These are phyloP conservation scores for Saccharomycopsis vini DNA, from an alignment of 805 yeast genomes.

Conservation along the genomic window DNA sequence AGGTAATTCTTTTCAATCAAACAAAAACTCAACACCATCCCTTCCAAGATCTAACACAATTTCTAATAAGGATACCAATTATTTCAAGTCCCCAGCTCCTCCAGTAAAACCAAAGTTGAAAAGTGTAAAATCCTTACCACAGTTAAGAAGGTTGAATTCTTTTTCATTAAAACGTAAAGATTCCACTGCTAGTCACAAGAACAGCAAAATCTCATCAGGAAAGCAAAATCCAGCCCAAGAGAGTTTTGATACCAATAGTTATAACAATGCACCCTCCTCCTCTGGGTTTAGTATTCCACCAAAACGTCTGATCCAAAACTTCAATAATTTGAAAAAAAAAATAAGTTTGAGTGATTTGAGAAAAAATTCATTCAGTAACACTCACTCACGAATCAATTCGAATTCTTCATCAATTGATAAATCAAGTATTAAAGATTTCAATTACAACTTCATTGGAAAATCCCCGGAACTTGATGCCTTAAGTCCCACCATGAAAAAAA, in stretches of 20 bases:
- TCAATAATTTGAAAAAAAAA: neutral
- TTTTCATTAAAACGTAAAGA: constrained; percentile 5
- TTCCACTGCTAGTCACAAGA: neutral
- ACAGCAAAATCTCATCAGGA: no score
- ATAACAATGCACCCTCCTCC: neutral
- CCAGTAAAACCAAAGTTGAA: constrained; percentile 13
- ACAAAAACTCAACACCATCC: neutral
- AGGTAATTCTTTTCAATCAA: neutral
- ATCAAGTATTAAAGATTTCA: neutral
- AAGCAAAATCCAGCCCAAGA: no score
- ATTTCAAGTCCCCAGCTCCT: neutral
- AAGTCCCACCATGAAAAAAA: neutral
- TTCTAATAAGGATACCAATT: neutral
- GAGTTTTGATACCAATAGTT: neutral
- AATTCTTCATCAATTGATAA: constrained; percentile 1
- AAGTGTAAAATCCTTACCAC: constrained; percentile 18
- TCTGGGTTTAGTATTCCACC: no score
- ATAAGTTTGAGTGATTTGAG: neutral
- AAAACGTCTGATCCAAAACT: neutral
- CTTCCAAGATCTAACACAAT: constrained; percentile 1
- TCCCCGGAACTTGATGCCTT: neutral
- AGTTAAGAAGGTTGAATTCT: constrained; percentile 13
- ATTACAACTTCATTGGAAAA: neutral
- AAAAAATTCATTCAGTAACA: no score
- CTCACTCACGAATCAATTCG: constrained; percentile 3